Evolutionary conservation across 805 yeast species (phyloP).

Genomic region (Citeromyces matritensis): DNA sequence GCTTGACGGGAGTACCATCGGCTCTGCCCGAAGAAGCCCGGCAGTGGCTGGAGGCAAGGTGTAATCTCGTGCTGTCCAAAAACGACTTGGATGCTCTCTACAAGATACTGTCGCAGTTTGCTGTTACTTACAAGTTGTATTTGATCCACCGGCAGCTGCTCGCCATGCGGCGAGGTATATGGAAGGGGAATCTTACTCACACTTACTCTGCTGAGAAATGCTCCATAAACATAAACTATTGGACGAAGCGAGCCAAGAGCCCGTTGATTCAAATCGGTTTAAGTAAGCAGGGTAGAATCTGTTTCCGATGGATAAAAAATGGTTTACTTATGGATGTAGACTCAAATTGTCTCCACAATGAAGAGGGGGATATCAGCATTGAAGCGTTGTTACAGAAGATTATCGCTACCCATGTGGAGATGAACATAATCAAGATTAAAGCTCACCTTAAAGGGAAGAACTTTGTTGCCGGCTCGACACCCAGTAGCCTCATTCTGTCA

Average conservation of each 20-base stretch:
- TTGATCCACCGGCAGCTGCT: constrained; percentile 42
- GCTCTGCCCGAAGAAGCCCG: constrained; percentile 16
- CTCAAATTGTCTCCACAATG: constrained; percentile 15
- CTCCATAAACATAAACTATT: constrained; percentile 43
- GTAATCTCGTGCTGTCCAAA: constrained; percentile 33
- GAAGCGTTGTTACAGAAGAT: constrained; percentile 20
- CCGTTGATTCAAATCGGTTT: constrained; percentile 51
- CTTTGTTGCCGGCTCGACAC: constrained; percentile 11
- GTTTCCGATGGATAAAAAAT: constrained; percentile 50
- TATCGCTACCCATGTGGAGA: constrained; percentile 22
- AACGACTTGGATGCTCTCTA: constrained; percentile 36
- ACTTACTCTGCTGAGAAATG: constrained; percentile 38
- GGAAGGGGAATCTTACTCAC: constrained; percentile 50
- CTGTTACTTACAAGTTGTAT: constrained; percentile 51
- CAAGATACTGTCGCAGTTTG: constrained; percentile 38
- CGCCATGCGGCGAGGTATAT: constrained; percentile 30
- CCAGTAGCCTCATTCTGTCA: constrained; percentile 10
- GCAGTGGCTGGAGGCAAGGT: constrained; percentile 33
- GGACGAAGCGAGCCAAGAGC: constrained; percentile 38
- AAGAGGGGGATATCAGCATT: constrained; percentile 17
- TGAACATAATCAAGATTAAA: constrained; percentile 16
- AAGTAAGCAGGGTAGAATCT: constrained; percentile 26
- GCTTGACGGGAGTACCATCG: constrained; percentile 11
- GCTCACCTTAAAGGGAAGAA: constrained; percentile 13
- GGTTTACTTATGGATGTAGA: constrained; percentile 15